Evolutionary conservation across 805 yeast species (phyloP), one percentile per base, ranked within the genome.

Genomic region (Wickerhamomyces tratensis): DNA sequence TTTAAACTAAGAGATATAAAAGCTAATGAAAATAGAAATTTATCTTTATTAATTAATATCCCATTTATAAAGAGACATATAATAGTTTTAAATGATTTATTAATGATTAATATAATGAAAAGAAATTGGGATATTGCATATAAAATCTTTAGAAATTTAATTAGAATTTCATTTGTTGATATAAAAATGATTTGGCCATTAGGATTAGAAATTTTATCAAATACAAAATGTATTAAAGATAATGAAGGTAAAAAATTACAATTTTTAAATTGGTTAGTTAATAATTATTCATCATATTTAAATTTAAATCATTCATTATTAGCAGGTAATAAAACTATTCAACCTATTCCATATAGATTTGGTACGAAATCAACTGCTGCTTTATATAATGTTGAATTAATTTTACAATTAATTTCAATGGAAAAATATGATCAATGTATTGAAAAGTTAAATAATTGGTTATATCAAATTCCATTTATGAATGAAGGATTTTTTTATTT

Each of bases 111-210:
- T 43, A 54, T 82, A 5, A 51, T 73, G 36, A 59, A 68, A 34
- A 53, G 63, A 30, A 68, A 77, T 8, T 83, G 87, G 87, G 50
- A 55, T 6, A 38, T 64, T 13, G 83, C 85, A 0, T 77, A 75
- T 50, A 67, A 67, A 42, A 59, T 76, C 7, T 77, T 77, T 48
- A 56, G 75, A 9, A 41, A 76, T 2, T 54, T 83, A 25, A 54
- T 78, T 4, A 56, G 82, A 41, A 49, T 73, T 1, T 72, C 72
- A 1, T 56, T 57, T 1, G 66, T 75, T 10, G 86, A 82, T 53
- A 54, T 80, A 6, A 62, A 77, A 42, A 59, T 71, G 4, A 53
- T 81, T 10, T 83, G 89, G 89, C 74, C 82, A 0, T 34, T 80
- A 1, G 88, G 84, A 0, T 57, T 77, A 6, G 80, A 76, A 45